Evolutionary conservation across 371 early-diverging fungal species (phyloP).

Genomic region (Apophysomyces variabilis): DNA sequence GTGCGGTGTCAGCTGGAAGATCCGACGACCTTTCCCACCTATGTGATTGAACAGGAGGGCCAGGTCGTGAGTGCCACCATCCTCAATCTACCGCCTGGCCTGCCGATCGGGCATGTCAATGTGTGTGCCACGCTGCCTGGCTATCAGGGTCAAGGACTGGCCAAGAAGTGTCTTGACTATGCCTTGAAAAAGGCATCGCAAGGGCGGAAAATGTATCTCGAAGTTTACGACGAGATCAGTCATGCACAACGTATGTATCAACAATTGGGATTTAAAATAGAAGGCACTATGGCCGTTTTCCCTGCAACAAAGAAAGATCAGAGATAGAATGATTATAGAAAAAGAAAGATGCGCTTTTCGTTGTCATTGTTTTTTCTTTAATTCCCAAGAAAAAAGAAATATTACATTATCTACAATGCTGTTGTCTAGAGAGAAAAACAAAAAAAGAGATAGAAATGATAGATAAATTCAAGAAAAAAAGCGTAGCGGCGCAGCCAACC

Average conservation of each 20-base stretch:
- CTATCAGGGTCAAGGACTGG: conserved; percentile 12
- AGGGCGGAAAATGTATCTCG: conserved; percentile 13
- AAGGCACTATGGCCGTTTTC: conserved; percentile 2
- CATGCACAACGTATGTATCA: conserved; percentile 22
- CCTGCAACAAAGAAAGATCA: neutral
- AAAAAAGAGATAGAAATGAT: neutral
- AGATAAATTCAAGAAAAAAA: neutral
- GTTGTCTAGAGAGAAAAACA: conserved; percentile 13
- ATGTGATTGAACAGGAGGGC: neutral
- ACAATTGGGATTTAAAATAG: conserved; percentile 14
- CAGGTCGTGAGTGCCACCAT: conserved; percentile 9
- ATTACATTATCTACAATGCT: neutral
- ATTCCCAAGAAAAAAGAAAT: neutral
- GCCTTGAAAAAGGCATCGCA: neutral
- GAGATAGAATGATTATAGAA: neutral
- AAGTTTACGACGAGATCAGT: conserved; percentile 21
- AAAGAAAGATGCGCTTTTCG: neutral
- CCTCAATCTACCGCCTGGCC: conserved; percentile 6
- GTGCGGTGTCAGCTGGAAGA: conserved; percentile 11
- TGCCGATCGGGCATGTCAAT: conserved; percentile 20
- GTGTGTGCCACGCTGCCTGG: conserved; percentile 16
- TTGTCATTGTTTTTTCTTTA: neutral
- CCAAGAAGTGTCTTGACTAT: conserved; percentile 3
- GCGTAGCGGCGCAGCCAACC: conserved; percentile 3
- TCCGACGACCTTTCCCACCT: neutral